These are phyloP conservation scores for Barnettozyma populi DNA, from an alignment of 805 yeast genomes.

Conservation along the genomic window DNA sequence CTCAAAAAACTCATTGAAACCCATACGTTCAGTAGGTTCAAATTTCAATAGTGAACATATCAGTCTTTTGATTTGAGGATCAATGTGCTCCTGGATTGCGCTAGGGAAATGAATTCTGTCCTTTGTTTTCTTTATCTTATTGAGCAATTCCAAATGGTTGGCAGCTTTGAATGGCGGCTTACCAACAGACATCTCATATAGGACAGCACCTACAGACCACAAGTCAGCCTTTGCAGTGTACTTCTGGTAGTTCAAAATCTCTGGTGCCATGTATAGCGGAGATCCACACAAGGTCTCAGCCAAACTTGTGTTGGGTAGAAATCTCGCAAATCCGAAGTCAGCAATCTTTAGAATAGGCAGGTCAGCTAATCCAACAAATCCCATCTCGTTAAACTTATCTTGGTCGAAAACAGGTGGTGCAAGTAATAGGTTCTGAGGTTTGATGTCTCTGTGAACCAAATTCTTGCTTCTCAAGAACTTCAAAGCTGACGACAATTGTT, in stretches of 20 bases:
- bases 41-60: constrained; percentile 74
- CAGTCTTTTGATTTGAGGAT: constrained; percentile 60
- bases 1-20: constrained; percentile 81
- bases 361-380: constrained; percentile 78
- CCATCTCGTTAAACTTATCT: constrained; percentile 43
- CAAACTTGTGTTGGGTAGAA: constrained; percentile 86
- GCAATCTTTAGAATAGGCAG: constrained; percentile 90
- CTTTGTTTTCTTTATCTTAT: constrained; percentile 76
- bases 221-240: constrained; percentile 96
- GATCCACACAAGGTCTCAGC: constrained; percentile 98
- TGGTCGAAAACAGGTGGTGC: constrained; percentile 75
- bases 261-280: constrained; percentile 98
- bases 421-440: constrained; percentile 82
- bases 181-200: constrained; percentile 95
- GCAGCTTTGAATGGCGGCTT: constrained; percentile 93
- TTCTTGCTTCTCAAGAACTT: constrained; percentile 76
- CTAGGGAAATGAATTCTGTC: constrained; percentile 77
- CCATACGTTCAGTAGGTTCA: constrained; percentile 82
- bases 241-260: constrained; percentile 87
- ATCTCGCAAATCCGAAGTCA: constrained; percentile 96
- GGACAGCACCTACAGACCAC: constrained; percentile 97
- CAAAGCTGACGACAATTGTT: constrained; percentile 82
- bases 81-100: constrained; percentile 41
- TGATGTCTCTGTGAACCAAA: constrained; percentile 90
- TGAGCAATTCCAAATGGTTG: constrained; percentile 84